Evolutionary conservation across 495 filamentous ascomycete genomes (phyloP).

Genomic region (Penicillium waksmanii): DNA sequence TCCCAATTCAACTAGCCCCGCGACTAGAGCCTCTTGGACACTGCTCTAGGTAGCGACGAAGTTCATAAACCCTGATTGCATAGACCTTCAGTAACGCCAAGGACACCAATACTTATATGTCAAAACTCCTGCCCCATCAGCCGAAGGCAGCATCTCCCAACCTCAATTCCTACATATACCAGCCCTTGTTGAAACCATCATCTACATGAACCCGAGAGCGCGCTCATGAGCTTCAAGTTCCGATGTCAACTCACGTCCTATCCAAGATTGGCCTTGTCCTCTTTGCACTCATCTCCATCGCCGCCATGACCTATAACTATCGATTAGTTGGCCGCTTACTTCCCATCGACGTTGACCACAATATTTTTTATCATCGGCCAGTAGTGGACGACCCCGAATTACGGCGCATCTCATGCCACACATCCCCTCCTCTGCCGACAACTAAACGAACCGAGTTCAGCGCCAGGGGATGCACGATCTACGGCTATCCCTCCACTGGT

Average conservation of each 20-base stretch:
- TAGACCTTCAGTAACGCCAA: neutral
- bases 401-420: neutral
- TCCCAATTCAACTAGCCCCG: too few relatives aligned
- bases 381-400: neutral
- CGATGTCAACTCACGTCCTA: neutral
- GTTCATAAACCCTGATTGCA: neutral
- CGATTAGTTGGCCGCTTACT: conserved; percentile 4
- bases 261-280: neutral
- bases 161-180: neutral
- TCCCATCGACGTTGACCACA: conserved; percentile 1
- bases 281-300: neutral
- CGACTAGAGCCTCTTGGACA: neutral
- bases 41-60: neutral
- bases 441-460: conserved; percentile 9
- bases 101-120: neutral
- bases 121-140: neutral
- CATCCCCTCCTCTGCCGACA: too few relatives aligned
- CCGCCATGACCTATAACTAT: conserved; percentile 9
- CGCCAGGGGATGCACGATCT: conserved; percentile 16
- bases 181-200: too few relatives aligned
- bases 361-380: neutral
- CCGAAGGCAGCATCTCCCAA: neutral
- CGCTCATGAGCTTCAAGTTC: conserved; percentile 5
- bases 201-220: neutral
- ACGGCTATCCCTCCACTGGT: conserved; percentile 21